Conservation (phyloP, 2,329 filamentous ascomycete species). For the Cytospora mali region DNA sequence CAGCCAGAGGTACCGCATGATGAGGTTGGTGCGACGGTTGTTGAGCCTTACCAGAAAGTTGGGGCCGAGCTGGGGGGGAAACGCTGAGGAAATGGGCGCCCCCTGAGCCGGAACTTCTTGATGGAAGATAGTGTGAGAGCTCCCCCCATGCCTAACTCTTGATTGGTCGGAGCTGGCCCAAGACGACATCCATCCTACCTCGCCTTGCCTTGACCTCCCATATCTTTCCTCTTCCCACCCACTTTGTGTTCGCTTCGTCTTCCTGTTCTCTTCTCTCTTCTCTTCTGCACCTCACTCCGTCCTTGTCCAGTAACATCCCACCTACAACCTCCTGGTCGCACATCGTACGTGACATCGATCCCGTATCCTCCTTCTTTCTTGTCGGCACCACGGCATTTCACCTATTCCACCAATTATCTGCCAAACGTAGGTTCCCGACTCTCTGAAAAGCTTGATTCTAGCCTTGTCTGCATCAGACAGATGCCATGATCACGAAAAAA, state of each 20-base stretch:
- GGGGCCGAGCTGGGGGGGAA: neutral
- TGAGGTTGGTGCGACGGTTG: neutral
- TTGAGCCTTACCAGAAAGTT: neutral
- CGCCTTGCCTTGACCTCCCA: conserved; percentile 31
- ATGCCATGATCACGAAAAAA: neutral
- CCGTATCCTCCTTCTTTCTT: conserved; percentile 16
- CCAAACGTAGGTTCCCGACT: conserved; percentile 18
- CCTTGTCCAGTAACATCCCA: conserved; percentile 5
- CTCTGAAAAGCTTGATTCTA: neutral
- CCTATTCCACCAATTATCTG: conserved; percentile 21
- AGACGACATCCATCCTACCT: conserved; percentile 27
- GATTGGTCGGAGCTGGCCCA: conserved; percentile 36
- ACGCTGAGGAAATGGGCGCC: conserved; percentile 4
- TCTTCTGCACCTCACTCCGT: neutral
- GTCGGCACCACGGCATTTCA: conserved; percentile 17
- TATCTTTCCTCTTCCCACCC: conserved; percentile 33
- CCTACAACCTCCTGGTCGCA: conserved; percentile 16
- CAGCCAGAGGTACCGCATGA: neutral
- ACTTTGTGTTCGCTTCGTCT: conserved; percentile 21
- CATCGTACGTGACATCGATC: conserved; percentile 13
- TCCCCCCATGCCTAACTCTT: conserved; percentile 31
- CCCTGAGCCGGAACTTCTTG: conserved; percentile 16
- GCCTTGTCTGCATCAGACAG: neutral
- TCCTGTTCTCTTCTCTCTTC: conserved; percentile 20
- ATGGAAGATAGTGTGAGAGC: conserved; percentile 28